Evolutionary conservation across 1,284 basidiomycete genomes (phyloP).

Genomic region (Puccinia horiana): DNA sequence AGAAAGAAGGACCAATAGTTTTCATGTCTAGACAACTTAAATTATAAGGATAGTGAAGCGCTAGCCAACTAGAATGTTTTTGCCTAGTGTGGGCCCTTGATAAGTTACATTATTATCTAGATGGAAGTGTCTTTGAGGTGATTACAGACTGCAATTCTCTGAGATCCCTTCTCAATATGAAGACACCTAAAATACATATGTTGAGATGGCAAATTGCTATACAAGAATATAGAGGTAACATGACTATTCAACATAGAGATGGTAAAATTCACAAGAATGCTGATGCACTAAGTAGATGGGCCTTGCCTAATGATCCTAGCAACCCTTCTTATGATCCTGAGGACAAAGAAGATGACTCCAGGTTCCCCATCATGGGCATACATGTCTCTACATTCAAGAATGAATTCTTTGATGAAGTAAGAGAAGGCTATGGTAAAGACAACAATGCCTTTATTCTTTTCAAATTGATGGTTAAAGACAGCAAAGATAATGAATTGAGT

Average conservation of each 20-base stretch:
- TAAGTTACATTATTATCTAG: too few species aligned
- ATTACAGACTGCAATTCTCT: constrained; percentile 20
- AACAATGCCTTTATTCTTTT: not conserved
- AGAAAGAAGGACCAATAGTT: too few species aligned
- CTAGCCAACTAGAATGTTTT: too few species aligned
- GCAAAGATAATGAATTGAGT: not conserved
- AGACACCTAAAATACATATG: constrained; percentile 7
- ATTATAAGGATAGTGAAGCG: too few species aligned
- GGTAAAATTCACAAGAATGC: constrained; percentile 14
- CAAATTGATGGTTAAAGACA: not conserved
- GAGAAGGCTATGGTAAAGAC: not conserved
- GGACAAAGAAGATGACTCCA: not conserved
- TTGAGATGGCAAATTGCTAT: not conserved
- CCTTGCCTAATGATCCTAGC: too few species aligned
- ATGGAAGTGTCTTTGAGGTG: constrained; percentile 1
- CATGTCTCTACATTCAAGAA: too few species aligned
- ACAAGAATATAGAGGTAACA: not conserved
- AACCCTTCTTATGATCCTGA: too few species aligned
- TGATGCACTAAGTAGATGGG: too few species aligned
- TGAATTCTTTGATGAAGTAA: not conserved
- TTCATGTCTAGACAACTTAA: too few species aligned
- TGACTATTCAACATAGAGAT: constrained; percentile 21
- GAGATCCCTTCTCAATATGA: constrained; percentile 23
- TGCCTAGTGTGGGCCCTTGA: too few species aligned
- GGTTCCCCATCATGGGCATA: not conserved